phyloP scores from a whole-genome alignment of 805 yeast genomes.

The Pichia sporocuriosa region DNA sequence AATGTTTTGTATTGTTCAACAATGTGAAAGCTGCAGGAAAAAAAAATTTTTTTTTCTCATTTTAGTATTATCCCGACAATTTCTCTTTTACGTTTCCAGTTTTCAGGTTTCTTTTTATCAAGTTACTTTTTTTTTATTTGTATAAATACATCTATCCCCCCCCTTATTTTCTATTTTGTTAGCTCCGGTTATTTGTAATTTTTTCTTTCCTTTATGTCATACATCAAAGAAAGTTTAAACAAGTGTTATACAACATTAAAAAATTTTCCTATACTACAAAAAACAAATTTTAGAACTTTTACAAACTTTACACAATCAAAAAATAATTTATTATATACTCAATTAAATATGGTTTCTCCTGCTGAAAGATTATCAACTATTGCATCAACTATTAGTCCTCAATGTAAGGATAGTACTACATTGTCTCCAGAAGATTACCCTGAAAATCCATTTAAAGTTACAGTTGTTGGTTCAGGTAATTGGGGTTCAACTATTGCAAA shows the following conservation, averaged over 20 bases:
- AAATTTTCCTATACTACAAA: background rate
- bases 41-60: no score
- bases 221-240: background rate
- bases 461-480: conserved; percentile 93
- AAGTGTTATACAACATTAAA: background rate
- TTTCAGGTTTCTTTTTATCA: no score
- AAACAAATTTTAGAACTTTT: background rate
- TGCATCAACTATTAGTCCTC: conserved; percentile 18
- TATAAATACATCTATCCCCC: background rate
- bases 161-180: background rate
- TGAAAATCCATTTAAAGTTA: conserved; percentile 41
- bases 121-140: no score
- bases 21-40: no score
- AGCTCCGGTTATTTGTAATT: background rate
- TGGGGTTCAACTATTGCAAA: conserved; percentile 99
- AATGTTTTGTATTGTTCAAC: no score
- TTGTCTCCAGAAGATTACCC: conserved; percentile 20
- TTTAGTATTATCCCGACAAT: no score
- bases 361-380: conserved; percentile 21
- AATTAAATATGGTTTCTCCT: conserved; percentile 17
- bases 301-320: background rate
- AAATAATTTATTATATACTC: background rate
- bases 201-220: background rate
- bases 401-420: conserved; percentile 13
- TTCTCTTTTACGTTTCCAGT: no score